Percentiles rank a stretch among this genome's conserved stretches.
phyloP scores from a whole-genome alignment of 2,329 filamentous ascomycete species.

The Tolypocladium pustulatum region DNA sequence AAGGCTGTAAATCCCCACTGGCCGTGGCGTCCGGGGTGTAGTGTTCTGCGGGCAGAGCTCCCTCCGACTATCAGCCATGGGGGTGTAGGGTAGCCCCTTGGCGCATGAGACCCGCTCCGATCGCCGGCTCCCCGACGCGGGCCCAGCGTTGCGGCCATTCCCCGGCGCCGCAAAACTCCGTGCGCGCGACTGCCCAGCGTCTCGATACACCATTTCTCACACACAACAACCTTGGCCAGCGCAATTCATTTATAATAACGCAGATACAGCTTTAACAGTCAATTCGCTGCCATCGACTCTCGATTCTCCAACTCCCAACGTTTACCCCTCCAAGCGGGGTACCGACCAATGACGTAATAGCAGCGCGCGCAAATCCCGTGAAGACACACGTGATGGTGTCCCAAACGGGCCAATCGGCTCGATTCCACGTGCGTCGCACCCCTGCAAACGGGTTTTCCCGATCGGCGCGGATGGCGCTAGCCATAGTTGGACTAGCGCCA shows the following conservation, averaged over 20 bases:
- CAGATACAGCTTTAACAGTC: background rate
- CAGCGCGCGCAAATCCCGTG: background rate
- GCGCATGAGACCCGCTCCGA: background rate
- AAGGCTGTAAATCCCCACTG: background rate
- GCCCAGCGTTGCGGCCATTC: too few relatives aligned
- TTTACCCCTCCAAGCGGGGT: background rate
- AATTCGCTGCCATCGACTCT: background rate
- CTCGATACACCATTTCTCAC: background rate
- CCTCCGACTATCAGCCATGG: background rate
- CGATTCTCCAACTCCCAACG: background rate
- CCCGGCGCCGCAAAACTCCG: too few relatives aligned
- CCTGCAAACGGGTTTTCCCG: conserved; percentile 6
- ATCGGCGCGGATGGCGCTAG: background rate
- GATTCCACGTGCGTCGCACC: background rate
- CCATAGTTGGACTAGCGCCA: background rate
- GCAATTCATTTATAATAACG: background rate
- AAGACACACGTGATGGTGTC: conserved; percentile 1
- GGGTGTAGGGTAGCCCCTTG: background rate
- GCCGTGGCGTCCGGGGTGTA: background rate
- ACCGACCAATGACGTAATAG: background rate
- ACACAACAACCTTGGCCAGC: background rate
- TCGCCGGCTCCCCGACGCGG: background rate
- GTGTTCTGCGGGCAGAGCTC: background rate
- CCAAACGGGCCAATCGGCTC: conserved; percentile 3
- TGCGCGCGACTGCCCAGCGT: background rate